These are phyloP conservation scores for Colletotrichum sp. DNA, from an alignment of 2,329 filamentous ascomycete genomes.

Conservation along the genomic window DNA sequence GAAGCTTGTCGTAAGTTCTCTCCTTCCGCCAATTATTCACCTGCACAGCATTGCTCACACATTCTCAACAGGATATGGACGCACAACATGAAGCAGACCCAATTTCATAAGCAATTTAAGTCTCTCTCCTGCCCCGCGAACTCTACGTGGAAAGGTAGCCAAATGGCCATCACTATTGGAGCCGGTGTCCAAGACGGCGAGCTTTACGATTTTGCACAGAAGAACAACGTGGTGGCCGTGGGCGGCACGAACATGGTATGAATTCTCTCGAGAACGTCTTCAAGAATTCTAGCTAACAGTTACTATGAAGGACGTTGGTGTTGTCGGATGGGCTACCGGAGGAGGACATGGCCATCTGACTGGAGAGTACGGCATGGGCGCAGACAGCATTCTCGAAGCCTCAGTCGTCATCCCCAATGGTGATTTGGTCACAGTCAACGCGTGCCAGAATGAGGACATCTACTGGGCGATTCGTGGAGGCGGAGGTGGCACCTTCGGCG, in stretches of 20 bases:
- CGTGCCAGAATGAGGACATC: slow-evolving; percentile 48
- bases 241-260: slow-evolving; percentile 33
- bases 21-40: neutral
- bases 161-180: slow-evolving; percentile 26
- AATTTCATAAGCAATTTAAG: neutral
- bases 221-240: slow-evolving; percentile 37
- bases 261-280: slow-evolving; percentile 22
- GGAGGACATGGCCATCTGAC: slow-evolving; percentile 48
- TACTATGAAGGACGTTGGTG: slow-evolving; percentile 54
- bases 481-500: slow-evolving; percentile 55
- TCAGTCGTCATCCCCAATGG: slow-evolving; percentile 48
- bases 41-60: neutral
- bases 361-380: slow-evolving; percentile 49
- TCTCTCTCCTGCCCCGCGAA: neutral
- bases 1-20: neutral
- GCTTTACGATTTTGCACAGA: neutral
- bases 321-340: slow-evolving; percentile 59
- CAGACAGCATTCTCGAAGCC: slow-evolving; percentile 50
- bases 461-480: slow-evolving; percentile 59
- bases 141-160: neutral
- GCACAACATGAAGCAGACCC: slow-evolving; percentile 37
- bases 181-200: slow-evolving; percentile 7
- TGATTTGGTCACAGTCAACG: slow-evolving; percentile 43
- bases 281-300: neutral
- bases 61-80: slow-evolving; percentile 35